phyloP scores from a whole-genome alignment of 345 rosid genomes.

The Lenwebbia sp. region DNA sequence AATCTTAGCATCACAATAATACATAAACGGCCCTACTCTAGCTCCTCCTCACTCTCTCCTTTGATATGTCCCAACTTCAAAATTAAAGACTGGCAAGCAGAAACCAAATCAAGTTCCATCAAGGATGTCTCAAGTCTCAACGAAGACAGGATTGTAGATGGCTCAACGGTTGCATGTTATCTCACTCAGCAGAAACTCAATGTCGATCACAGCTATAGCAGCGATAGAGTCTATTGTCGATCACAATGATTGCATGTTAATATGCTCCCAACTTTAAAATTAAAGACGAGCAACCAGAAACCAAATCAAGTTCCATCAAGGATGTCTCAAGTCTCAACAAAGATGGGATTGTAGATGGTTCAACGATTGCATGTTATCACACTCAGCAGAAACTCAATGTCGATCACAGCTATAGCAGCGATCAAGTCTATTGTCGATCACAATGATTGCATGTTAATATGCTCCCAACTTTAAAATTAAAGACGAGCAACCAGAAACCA shows the following conservation, averaged over 20 bases:
- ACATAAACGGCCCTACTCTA: neutral
- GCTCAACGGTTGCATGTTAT: neutral
- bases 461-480: neutral
- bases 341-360: neutral
- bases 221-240: too few relatives aligned
- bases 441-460: neutral
- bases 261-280: neutral
- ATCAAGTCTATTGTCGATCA: too few relatives aligned
- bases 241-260: neutral
- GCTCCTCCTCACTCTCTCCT: neutral
- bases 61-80: neutral
- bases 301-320: neutral
- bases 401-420: neutral
- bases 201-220: neutral
- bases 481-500: neutral
- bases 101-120: neutral
- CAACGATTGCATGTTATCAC: neutral
- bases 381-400: neutral
- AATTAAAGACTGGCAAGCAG: neutral
- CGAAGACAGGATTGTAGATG: neutral
- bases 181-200: neutral
- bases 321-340: neutral
- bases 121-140: neutral
- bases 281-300: neutral
- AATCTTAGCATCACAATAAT: neutral